Base-by-base conservation (phyloP, 805 yeast species). In the Candida orba region DNA sequence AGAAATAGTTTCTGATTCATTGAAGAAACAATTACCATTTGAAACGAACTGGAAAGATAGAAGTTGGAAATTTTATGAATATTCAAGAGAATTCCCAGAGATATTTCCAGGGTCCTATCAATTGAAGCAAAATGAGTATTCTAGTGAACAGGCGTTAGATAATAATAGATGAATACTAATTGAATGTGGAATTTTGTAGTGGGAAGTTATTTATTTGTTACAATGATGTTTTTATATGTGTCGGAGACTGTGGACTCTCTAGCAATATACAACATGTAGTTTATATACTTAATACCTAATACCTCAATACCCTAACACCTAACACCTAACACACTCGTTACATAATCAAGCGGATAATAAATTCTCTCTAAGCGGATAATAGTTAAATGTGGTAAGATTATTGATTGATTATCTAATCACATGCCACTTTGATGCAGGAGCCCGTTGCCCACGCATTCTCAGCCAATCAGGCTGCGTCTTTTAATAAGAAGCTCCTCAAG, bases 41-140 rank as follows among this genome's bases (percentile, higher is more conserved):
- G 75, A 71, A 45, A 46, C 58, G 18, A 66, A 68, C 36, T 72
- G 76, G 76, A 52, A 58, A 4, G 66, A 59, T 4, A 59, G 78
- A 50, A 49, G 50, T 33, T 73, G 78, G 76, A 52, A 53, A 6
- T 69, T 69, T 44, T 60, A 59, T 39, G 65, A 60, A 12, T 66
- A 62, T 41, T 48, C 56, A 27, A 59, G 52, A 40, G 57, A 49
- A 4, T 64, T 67, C 42, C 72, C 73, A 6, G 71, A 65, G 38
- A 41, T 71, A 1, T 70, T 58, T 44, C 68, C 69, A 1, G 71
- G 70, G 3, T 47, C 59, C 2, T 46, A 37, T 27, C 20, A 47
- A 5, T 42, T 43, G 10, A 39, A 30, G 14, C 15, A 30, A 30
- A 30, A 30, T n/a, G 32, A 30, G 8, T 30, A 14, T 14, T 14